phyloP scores from a whole-genome alignment of 768 basidiomycete genomes.

The Naganishia kalamii region DNA sequence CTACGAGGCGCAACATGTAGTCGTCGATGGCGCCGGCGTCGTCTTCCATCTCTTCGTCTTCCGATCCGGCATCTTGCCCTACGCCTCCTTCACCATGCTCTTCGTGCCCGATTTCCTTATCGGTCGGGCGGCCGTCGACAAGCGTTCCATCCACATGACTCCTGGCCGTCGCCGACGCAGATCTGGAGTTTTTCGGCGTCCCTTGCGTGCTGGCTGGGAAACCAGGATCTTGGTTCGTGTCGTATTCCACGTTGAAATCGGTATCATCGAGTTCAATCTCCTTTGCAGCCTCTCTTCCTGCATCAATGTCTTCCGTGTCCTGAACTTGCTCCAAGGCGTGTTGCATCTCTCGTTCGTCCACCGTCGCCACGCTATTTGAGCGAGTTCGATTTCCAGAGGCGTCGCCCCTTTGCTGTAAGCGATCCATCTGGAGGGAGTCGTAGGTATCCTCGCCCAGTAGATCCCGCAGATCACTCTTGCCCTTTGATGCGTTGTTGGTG shows the following conservation, averaged over 20 bases:
- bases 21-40: conserved; percentile 73
- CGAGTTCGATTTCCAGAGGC: conserved; percentile 7
- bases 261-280: conserved; percentile 76
- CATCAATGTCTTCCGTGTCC: conserved; percentile 77
- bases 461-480: conserved; percentile 68
- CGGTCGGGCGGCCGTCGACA: too few species aligned
- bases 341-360: conserved; percentile 34
- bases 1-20: conserved; percentile 64
- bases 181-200: conserved; percentile 26
- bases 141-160: conserved; percentile 8
- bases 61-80: background rate
- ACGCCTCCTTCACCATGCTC: conserved; percentile 39
- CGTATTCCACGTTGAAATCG: conserved; percentile 46
- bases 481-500: conserved; percentile 20
- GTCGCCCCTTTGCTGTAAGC: conserved; percentile 30
- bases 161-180: conserved; percentile 27
- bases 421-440: conserved; percentile 51
- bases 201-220: conserved; percentile 15
- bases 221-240: conserved; percentile 21
- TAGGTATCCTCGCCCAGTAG: conserved; percentile 59
- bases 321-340: conserved; percentile 76
- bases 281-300: conserved; percentile 71
- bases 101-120: background rate
- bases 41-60: conserved; percentile 33
- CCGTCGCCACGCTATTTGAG: conserved; percentile 26